Evolutionary conservation across 169 alveolate genomes (phyloP), one percentile per base, ranked within the genome.

Genomic region (Sarcocystis neurona): DNA sequence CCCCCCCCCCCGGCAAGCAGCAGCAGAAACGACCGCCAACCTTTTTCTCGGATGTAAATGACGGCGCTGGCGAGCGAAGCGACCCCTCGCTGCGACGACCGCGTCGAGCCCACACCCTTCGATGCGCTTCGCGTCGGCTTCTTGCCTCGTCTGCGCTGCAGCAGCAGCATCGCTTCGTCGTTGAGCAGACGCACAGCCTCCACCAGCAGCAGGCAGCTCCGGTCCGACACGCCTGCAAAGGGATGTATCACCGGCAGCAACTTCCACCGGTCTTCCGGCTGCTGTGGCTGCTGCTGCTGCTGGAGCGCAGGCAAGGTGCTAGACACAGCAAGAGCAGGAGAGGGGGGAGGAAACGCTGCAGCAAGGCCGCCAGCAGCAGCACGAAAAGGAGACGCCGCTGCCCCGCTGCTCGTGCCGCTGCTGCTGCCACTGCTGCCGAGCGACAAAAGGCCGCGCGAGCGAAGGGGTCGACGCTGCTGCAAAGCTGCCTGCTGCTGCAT

Each of bases 361-460:
- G 39, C 39, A 43, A 63, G n/a, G 0, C 46, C 27, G 75, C 46
- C 75, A 2, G 75, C 3, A 10, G 75, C 27, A 43, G n/a, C 10
- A 3, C 8, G 32, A 50, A 18, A 50, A 43, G n/a, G 12, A 63
- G 41, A 63, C 75, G 43, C 39, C 75, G 43, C 10, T 37, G 32
- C n/a, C n/a, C 37, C 39, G 41, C 20, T 30, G 75, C 46, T 0
- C 20, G 53, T 2, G 58, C 85, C 5, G 66, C 44, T 63, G 77
- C 77, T 63, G 77, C 77, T 63, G 15, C 77, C 30, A 37, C 32
- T 63, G 77, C 32, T 63, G 77, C 77, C 77, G 77, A n/a, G n/a
- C n/a, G n/a, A n/a, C n/a, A n/a, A n/a, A n/a, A n/a, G n/a, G n/a
- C n/a, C n/a, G n/a, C n/a, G n/a, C n/a, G 15, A 63, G 63, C 85